phyloP scores from a whole-genome alignment of 768 basidiomycete species.

The Boletus rubroflammeus region DNA sequence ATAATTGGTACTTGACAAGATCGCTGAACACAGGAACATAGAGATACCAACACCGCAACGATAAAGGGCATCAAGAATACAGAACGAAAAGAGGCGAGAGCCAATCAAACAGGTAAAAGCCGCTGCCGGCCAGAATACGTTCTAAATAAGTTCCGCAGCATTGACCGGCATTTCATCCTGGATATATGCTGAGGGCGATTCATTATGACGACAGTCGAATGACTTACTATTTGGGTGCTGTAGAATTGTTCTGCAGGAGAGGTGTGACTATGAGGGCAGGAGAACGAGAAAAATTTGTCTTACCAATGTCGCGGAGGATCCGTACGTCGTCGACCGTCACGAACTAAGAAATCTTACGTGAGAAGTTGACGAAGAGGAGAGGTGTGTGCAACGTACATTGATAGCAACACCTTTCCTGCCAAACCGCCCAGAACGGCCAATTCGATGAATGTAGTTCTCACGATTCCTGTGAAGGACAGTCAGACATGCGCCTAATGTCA shows the following conservation, averaged over 20 bases:
- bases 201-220: constrained; percentile 1
- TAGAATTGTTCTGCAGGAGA: constrained; percentile 81
- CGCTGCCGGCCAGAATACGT: constrained; percentile 1
- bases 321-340: constrained; percentile 95
- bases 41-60: constrained; percentile 5
- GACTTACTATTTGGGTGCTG: constrained; percentile 83
- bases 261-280: constrained; percentile 10
- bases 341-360: constrained; percentile 48
- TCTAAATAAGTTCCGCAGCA: constrained; percentile 92
- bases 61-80: constrained; percentile 16
- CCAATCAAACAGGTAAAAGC: constrained; percentile 1
- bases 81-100: constrained; percentile 11
- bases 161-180: constrained; percentile 99
- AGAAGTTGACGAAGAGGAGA: constrained; percentile 8
- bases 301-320: constrained; percentile 95
- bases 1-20: constrained; percentile 1
- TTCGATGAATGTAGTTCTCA: constrained; percentile 99
- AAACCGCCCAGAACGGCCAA: constrained; percentile 98
- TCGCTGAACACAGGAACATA: constrained; percentile 5
- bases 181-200: constrained; percentile 22
- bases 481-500: constrained; percentile 8
- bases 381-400: constrained; percentile 60
- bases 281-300: constrained; percentile 24
- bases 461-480: constrained; percentile 58
- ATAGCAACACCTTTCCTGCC: constrained; percentile 99